Evolutionary conservation across 257 asterid species (phyloP).

Genomic region (Solanum rostratum): DNA sequence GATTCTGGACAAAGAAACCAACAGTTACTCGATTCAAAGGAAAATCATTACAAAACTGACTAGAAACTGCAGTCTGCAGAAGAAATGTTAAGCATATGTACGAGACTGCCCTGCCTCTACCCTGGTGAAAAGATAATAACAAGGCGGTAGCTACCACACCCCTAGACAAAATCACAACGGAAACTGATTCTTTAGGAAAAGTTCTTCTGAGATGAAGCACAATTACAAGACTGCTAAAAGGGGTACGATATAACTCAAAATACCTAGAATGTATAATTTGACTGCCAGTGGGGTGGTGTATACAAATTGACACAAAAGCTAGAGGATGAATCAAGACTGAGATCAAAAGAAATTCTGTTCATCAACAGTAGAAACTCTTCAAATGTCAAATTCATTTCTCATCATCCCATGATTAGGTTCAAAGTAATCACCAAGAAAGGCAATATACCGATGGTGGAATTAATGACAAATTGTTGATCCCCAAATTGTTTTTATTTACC

Average conservation of each 20-base stretch:
- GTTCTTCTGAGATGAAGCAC: not conserved
- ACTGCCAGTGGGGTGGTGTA: not conserved
- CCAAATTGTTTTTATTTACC: not conserved
- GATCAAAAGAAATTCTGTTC: not conserved
- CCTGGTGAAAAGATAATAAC: not conserved
- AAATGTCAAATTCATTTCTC: not conserved
- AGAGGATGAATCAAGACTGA: not conserved
- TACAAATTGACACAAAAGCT: not conserved
- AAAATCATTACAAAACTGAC: not conserved
- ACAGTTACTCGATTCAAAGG: not conserved
- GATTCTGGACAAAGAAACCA: conserved; percentile 48
- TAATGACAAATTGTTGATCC: not conserved
- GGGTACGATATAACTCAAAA: not conserved
- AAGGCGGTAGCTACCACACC: not conserved
- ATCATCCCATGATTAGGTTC: not conserved
- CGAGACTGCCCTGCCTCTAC: not conserved
- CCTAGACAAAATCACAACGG: not conserved
- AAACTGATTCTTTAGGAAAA: not conserved
- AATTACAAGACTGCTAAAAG: not conserved
- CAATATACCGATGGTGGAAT: not conserved
- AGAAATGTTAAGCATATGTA: not conserved
- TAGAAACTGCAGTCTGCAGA: not conserved
- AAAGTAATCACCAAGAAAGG: not conserved
- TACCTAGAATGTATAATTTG: not conserved
- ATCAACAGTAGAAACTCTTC: not conserved